A percentile compares a stretch with the other conserved stretches of the same genome.
Conservation (phyloP, 257 asterid genomes). For the Ilex asprella region DNA sequence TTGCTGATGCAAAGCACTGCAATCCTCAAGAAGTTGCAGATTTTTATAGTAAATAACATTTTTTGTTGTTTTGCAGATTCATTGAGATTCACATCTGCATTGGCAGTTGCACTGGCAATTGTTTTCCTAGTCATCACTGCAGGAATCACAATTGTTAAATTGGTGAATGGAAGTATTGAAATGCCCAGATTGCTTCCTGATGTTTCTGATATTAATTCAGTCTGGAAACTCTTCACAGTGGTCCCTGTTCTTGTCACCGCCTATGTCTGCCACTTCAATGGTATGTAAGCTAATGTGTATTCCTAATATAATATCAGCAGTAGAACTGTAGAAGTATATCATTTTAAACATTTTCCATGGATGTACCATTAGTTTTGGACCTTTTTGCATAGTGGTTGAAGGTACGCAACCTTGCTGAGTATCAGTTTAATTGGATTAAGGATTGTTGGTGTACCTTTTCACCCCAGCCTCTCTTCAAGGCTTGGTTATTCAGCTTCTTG, state of each 20-base stretch:
- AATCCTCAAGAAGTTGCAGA: background rate
- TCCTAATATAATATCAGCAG: background rate
- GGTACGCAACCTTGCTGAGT: no score
- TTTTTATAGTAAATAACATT: background rate
- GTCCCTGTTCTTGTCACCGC: background rate
- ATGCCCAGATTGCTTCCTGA: background rate
- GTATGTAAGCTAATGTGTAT: background rate
- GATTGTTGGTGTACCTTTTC: no score
- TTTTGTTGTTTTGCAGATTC: constrained; percentile 37
- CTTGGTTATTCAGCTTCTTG: no score
- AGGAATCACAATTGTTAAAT: constrained; percentile 11
- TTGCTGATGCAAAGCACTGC: background rate
- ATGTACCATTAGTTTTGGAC: background rate
- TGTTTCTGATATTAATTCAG: background rate
- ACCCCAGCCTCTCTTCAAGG: no score
- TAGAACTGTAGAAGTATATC: no score
- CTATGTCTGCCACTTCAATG: background rate
- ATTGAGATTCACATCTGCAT: constrained; percentile 43
- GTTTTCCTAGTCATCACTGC: constrained; percentile 41
- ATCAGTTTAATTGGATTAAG: no score
- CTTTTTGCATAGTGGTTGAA: no score
- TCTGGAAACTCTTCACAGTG: background rate
- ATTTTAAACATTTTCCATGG: background rate
- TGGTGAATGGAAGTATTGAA: background rate
- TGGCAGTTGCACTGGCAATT: constrained; percentile 44